Evolutionary conservation across 2,329 filamentous ascomycete species (phyloP).

Genomic region (Botrytis hyacinthi): DNA sequence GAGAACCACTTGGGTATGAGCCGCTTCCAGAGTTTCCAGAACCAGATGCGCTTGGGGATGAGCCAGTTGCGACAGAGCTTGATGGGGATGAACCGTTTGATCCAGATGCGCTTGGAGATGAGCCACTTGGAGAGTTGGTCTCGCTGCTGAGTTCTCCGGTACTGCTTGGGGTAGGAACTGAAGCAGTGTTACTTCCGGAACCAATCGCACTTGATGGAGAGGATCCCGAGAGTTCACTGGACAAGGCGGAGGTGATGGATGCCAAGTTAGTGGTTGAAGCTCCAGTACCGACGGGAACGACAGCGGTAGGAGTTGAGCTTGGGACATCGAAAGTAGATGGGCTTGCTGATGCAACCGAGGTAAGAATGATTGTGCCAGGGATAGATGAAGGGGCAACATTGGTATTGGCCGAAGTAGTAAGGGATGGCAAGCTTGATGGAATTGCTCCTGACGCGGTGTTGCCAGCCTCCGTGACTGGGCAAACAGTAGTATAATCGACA

Average conservation of each 20-base stretch:
- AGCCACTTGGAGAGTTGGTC: neutral
- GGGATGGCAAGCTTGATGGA: neutral
- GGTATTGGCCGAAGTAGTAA: neutral
- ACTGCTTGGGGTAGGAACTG: neutral
- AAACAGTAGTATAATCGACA: conserved; percentile 27
- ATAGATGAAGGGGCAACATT: neutral
- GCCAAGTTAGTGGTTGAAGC: neutral
- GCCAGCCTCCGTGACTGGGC: conserved; percentile 20
- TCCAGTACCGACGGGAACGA: neutral
- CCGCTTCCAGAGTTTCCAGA: neutral
- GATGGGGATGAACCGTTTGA: neutral
- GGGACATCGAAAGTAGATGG: neutral
- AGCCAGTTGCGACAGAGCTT: neutral
- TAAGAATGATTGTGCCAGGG: neutral
- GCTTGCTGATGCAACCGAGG: neutral
- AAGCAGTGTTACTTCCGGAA: neutral
- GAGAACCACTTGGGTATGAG: neutral
- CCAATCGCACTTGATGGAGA: neutral
- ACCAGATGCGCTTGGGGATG: neutral
- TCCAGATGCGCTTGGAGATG: neutral
- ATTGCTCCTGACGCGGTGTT: neutral
- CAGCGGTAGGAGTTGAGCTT: neutral
- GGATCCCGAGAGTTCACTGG: neutral
- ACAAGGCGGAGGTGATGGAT: conserved; percentile 8
- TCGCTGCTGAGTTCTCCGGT: neutral